These are phyloP conservation scores for Lipomyces sp. DNA, from an alignment of 805 yeast species.

Conservation along the genomic window DNA sequence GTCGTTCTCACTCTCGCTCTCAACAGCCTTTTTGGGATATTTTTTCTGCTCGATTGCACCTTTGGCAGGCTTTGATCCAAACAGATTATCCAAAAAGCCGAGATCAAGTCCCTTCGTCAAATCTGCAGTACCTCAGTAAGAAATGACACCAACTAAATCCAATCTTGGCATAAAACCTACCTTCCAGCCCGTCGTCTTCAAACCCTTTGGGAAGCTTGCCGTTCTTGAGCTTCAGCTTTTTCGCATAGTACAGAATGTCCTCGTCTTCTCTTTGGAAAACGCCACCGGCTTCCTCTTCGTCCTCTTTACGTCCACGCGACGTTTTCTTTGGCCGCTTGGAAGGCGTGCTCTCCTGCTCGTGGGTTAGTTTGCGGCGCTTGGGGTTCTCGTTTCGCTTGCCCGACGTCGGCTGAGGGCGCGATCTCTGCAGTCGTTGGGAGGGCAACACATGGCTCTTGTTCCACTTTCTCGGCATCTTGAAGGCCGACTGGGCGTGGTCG, in stretches of 20 bases:
- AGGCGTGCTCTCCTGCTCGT: constrained; percentile 34
- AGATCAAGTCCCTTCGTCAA: constrained; percentile 71
- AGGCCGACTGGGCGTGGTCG: not conserved
- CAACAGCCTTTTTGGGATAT: constrained; percentile 17
- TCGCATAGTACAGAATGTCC: constrained; percentile 79
- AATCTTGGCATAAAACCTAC: constrained; percentile 7
- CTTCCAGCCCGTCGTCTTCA: constrained; percentile 70
- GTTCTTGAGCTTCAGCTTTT: constrained; percentile 65
- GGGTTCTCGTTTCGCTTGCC: not conserved
- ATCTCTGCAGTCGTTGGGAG: constrained; percentile 14
- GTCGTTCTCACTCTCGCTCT: constrained; percentile 22
- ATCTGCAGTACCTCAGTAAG: no score
- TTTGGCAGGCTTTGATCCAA: constrained; percentile 11
- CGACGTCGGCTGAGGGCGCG: not conserved
- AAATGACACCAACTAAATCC: no score
- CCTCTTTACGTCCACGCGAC: no score
- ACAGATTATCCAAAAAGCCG: constrained; percentile 38
- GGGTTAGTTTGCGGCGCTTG: constrained; percentile 7
- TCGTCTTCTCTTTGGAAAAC: constrained; percentile 61
- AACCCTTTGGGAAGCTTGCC: constrained; percentile 42
- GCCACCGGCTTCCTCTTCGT: constrained; percentile 48
- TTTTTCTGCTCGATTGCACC: no score
- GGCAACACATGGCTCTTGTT: constrained; percentile 17
- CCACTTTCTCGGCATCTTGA: constrained; percentile 8
- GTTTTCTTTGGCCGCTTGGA: no score